Base-by-base conservation (phyloP, 805 yeast species). In the Kockiozyma suomiensis region DNA sequence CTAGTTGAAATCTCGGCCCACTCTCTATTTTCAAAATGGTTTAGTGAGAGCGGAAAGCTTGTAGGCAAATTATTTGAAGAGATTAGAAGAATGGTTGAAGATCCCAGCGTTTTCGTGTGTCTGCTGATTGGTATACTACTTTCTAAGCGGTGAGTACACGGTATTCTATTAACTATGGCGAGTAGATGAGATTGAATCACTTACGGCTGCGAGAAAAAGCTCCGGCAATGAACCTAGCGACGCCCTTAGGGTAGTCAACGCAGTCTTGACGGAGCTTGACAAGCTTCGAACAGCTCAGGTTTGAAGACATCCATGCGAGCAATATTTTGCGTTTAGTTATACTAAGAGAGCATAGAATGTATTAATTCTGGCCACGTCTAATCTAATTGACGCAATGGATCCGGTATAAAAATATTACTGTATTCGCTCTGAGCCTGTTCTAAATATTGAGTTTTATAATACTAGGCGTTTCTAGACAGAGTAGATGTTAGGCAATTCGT, bases 11-110 rank as follows among this genome's bases (percentile, higher is more conserved):
- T 79, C 1, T 73, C 79, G 1, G 78, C 81, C 56, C 75, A 80
- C 6, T 70, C 73, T 38, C 67, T 80, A 1, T 78, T 79, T 54
- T 79, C 82, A 3, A 72, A 78, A 61, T 80, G 80, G 77, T 74
- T 76, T 62, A 81, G 81, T 4, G 81, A 79, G 62, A 76, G 80
- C 28, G 75, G 81, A 3, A 78, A 76, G 54, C 77, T 78, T 50
- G 64, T 79, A 15, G 74, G 73, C 23, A 56, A 59, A 12, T 62
- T 79, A 19, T 79, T 80, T 54, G 67, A 69, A 15, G 75, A 74
- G 32, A 62, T 78, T 4, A 73, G 70, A 55, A 54, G 54, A 0
- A 32, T 77, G 25, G 54, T 74, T 19, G 56, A 59, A 46, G 52
- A 53, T 4, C 60, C 59, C 64, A 17, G 59, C 59, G 3, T 54